phyloP scores from a whole-genome alignment of 2,329 filamentous ascomycete genomes.

The Cladosporium sp. region DNA sequence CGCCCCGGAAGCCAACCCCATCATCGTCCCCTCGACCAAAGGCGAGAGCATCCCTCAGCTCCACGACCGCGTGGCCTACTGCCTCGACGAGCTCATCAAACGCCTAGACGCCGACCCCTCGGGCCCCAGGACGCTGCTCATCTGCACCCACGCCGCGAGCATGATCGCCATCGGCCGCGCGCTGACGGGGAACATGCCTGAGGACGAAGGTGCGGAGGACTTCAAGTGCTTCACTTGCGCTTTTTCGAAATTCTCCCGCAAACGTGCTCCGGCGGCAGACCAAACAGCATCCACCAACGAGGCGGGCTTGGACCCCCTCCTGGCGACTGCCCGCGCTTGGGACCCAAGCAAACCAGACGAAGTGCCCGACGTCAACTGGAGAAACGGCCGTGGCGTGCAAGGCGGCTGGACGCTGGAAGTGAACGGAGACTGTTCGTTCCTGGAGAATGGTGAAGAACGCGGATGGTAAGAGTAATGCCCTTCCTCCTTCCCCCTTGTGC shows the following conservation, averaged over 20 bases:
- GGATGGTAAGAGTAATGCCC: constrained; percentile 71
- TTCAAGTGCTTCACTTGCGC: constrained; percentile 83
- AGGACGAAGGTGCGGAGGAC: constrained; percentile 68
- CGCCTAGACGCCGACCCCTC: constrained; percentile 65
- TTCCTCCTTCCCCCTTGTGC: no score
- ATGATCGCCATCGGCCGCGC: constrained; percentile 82
- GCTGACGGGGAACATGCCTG: constrained; percentile 73
- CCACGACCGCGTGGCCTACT: constrained; percentile 72
- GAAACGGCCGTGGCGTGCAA: constrained; percentile 56
- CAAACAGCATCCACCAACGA: constrained; percentile 7
- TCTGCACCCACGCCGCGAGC: constrained; percentile 87
- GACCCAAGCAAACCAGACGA: constrained; percentile 27
- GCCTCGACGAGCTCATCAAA: constrained; percentile 65
- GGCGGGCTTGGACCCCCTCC: background rate
- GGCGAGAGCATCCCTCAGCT: constrained; percentile 79
- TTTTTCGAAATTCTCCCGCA: constrained; percentile 62
- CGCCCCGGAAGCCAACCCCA: constrained; percentile 40
- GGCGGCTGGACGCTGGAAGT: constrained; percentile 76
- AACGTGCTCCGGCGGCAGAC: no score
- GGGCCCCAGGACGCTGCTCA: constrained; percentile 61
- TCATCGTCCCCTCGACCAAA: constrained; percentile 63
- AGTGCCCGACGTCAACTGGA: constrained; percentile 51
- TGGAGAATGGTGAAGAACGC: constrained; percentile 75
- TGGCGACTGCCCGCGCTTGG: constrained; percentile 21
- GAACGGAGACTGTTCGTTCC: constrained; percentile 82